These are phyloP conservation scores for Calonectria pseudoreteaudii DNA, from an alignment of 2,329 filamentous ascomycete genomes.

Conservation along the genomic window DNA sequence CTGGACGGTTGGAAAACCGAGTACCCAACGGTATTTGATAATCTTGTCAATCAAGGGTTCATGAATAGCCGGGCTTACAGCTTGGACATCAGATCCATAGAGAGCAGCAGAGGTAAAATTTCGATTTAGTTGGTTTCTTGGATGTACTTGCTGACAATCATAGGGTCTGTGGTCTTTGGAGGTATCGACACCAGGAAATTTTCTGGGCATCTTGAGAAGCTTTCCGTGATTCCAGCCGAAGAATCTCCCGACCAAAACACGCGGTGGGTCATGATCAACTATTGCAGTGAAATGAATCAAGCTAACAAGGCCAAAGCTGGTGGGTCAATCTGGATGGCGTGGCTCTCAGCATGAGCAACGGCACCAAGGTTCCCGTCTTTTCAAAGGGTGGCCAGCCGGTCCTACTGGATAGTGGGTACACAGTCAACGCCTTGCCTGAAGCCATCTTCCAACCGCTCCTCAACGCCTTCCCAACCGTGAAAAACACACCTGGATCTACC, in stretches of 20 bases:
- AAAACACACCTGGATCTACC: constrained; percentile 53
- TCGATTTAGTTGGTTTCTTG: rapidly evolving
- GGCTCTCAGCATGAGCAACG: constrained; percentile 47
- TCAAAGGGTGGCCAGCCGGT: constrained; percentile 54
- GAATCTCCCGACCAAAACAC: constrained; percentile 49
- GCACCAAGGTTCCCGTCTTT: constrained; percentile 59
- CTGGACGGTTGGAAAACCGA: constrained; percentile 48
- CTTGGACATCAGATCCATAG: constrained; percentile 49
- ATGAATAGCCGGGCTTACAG: constrained; percentile 53
- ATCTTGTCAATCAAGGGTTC: constrained; percentile 47
- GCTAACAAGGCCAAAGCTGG: constrained; percentile 47
- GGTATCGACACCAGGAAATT: constrained; percentile 69
- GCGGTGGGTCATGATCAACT: constrained; percentile 33
- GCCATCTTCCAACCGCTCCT: constrained; percentile 60
- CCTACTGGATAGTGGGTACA: constrained; percentile 76
- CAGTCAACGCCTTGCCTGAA: constrained; percentile 74
- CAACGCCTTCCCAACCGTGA: constrained; percentile 57
- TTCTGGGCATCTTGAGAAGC: constrained; percentile 63
- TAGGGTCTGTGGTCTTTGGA: constrained; percentile 60
- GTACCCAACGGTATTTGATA: constrained; percentile 52
- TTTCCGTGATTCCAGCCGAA: constrained; percentile 64
- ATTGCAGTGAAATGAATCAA: background rate
- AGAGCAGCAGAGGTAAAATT: constrained; percentile 42
- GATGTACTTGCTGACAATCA: background rate
- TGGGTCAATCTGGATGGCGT: constrained; percentile 56